Evolutionary conservation across 768 basidiomycete genomes (phyloP), one percentile per base, ranked within the genome.

Genomic region (Suillus variegatus): DNA sequence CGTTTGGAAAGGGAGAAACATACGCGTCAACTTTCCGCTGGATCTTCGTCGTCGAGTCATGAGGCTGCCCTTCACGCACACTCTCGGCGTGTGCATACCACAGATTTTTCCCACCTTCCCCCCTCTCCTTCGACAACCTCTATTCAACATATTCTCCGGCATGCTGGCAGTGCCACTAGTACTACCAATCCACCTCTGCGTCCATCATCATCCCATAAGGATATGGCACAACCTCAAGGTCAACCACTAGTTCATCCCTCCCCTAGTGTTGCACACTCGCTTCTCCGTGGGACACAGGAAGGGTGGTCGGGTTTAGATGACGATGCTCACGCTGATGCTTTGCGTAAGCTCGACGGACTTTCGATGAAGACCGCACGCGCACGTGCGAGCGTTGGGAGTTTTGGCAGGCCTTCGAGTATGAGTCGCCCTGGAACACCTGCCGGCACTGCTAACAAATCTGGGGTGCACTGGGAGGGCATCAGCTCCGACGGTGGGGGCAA

Each of bases 321-420:
- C 73, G 89, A 93, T 70, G 90, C 90, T 18, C 95, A 97, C 8
- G 92, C 88, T 8, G 95, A 97, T 71, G 94, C 94, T 10, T 82
- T 99, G 43, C 87, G 95, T 63, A 97, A 97, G 78, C 79, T 99
- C 32, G 97, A 99, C 71, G 97, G 97, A 0, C 75, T 97, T 13
- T 86, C 86, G 13, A 90, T 90, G 1, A 92, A 91, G 73, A 88
- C 84, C 44, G 86, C 90, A 12, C 86, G 91, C 57, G 86, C 91
- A 13, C 86, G 93, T 32, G 89, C 91, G 4, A 94, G 93, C 70
- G 81, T 93, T 64, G 84, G 84, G 58, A 93, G 89, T 74, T 82
- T 91, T 58, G 88, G 89, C 67, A 87, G 89, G 22, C 83, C 87
- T 51, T 82, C 85, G 9, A 85, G 83, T 70, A 79, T 83, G 60